Conservation (phyloP, 257 asterid genomes). For the Nicotiana obtusifolia region DNA sequence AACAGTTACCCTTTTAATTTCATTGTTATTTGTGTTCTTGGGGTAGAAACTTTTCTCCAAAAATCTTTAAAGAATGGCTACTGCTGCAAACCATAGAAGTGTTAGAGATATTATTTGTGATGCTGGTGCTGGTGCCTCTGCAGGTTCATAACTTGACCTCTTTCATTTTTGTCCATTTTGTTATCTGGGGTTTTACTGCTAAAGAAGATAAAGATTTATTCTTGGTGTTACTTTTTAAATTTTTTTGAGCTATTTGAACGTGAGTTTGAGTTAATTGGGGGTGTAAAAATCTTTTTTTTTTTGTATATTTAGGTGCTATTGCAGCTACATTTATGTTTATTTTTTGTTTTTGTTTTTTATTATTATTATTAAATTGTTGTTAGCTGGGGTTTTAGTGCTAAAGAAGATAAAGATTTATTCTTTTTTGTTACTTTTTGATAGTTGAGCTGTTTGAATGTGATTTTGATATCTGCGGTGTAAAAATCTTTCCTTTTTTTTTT, state of each 20-base stretch:
- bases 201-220: constrained; percentile 11
- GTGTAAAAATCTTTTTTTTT: not conserved
- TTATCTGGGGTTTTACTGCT: too few relatives aligned
- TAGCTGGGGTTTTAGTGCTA: too few relatives aligned
- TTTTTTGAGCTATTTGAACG: not conserved
- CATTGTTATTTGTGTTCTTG: not conserved
- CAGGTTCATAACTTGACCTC: constrained; percentile 38
- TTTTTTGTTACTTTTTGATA: not conserved
- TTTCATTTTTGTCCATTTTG: not conserved
- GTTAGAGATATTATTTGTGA: constrained; percentile 48
- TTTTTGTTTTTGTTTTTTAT: too few relatives aligned
- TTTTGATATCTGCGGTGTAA: not conserved
- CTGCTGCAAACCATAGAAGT: constrained; percentile 34
- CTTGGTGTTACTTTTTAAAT: not conserved
- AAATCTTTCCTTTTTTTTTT: not conserved
- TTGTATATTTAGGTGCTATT: too few relatives aligned
- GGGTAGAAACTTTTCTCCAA: not conserved
- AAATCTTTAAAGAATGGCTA: not conserved
- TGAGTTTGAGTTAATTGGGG: not conserved
- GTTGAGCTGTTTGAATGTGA: not conserved
- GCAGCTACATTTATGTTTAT: too few relatives aligned
- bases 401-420: constrained; percentile 10
- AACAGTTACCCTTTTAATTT: not conserved
- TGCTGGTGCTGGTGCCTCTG: constrained; percentile 93
- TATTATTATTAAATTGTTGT: too few relatives aligned